A percentile compares a stretch with the other conserved stretches of the same genome.
These are phyloP conservation scores for Boletus subcaerulescens DNA, from an alignment of 768 basidiomycete species.

Conservation along the genomic window DNA sequence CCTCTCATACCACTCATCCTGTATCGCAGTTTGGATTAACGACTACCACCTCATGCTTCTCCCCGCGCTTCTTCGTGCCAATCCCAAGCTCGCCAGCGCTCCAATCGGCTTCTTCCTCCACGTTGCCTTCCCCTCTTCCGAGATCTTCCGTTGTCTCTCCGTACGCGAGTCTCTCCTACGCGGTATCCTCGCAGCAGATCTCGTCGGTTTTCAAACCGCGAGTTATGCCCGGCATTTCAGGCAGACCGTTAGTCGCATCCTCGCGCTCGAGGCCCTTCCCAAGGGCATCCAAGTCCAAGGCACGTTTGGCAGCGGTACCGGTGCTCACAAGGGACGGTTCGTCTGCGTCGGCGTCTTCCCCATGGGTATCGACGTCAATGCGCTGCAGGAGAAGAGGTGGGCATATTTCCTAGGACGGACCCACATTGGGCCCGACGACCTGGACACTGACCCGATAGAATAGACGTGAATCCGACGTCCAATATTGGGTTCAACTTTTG, in stretches of 20 bases:
- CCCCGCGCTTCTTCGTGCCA: constrained; percentile 76
- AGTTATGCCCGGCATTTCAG: constrained; percentile 82
- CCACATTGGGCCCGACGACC: not conserved
- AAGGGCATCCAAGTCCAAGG: constrained; percentile 71
- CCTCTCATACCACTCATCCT: constrained; percentile 5
- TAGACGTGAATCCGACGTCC: constrained; percentile 72
- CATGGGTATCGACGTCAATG: constrained; percentile 81
- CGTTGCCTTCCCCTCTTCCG: constrained; percentile 92
- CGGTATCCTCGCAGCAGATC: constrained; percentile 90
- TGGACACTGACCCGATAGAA: constrained; percentile 7
- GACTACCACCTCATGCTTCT: constrained; percentile 97
- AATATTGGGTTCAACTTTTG: constrained; percentile 79
- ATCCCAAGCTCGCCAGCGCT: constrained; percentile 42
- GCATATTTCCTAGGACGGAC: constrained; percentile 18
- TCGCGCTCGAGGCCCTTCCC: constrained; percentile 77
- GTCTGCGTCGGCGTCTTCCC: constrained; percentile 88
- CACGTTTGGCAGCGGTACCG: constrained; percentile 4
- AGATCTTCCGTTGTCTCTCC: constrained; percentile 91
- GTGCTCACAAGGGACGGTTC: constrained; percentile 46
- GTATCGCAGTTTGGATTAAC: constrained; percentile 67
- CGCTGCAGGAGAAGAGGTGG: constrained; percentile 64
- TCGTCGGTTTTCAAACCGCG: constrained; percentile 90
- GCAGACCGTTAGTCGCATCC: constrained; percentile 78
- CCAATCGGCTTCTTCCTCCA: constrained; percentile 89
- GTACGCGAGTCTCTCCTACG: constrained; percentile 73